A percentile compares a stretch with the other conserved stretches of the same genome.
phyloP scores from a whole-genome alignment of 345 rosid genomes.

The Citrus maxima region DNA sequence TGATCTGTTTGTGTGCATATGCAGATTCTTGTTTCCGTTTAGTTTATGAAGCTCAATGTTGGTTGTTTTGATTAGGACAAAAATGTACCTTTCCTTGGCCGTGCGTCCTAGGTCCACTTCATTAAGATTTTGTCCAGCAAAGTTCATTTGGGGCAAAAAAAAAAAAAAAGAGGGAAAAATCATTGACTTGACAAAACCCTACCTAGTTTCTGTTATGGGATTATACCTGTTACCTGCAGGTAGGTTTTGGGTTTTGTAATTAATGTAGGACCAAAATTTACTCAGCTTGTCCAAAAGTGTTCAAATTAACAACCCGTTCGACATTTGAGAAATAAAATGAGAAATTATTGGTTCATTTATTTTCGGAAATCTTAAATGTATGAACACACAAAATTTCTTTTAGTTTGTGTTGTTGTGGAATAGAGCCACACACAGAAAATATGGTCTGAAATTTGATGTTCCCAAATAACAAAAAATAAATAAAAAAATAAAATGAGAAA shows the following conservation, averaged over 20 bases:
- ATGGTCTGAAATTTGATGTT: no score
- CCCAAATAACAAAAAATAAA: no score
- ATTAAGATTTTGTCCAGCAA: slow-evolving; percentile 1
- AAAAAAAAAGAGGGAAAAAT: background rate
- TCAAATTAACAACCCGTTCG: background rate
- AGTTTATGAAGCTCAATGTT: background rate
- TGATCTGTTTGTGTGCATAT: slow-evolving; percentile 13
- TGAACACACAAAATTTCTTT: no score
- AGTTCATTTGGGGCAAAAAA: no score
- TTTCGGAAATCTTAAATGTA: no score
- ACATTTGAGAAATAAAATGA: background rate
- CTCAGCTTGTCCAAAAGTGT: background rate
- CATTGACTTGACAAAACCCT: slow-evolving; percentile 16
- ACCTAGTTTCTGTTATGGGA: background rate
- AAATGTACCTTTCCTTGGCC: background rate
- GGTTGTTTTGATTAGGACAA: background rate
- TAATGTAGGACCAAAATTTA: background rate
- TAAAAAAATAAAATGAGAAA: no score
- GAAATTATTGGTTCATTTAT: no score
- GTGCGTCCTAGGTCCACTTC: slow-evolving; percentile 8
- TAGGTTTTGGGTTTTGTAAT: background rate
- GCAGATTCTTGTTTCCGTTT: slow-evolving; percentile 11
- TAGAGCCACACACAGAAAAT: no score
- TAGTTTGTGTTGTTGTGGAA: no score
- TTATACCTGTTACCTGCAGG: background rate